phyloP scores from a whole-genome alignment of 148 eudicot species.

The Nyssa sinensis region DNA sequence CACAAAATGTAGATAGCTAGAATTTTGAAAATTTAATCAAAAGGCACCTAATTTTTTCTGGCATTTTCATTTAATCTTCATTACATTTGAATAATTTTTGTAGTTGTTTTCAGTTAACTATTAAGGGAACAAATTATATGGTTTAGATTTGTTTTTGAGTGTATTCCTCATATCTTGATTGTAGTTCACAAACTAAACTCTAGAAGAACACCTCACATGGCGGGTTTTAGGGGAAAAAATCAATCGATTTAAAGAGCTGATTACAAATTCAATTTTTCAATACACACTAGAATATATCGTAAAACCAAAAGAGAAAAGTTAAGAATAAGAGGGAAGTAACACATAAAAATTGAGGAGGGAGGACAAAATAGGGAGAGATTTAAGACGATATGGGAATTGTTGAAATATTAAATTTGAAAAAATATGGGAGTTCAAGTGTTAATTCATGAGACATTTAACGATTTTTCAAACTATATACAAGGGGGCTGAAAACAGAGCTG shows the following conservation, averaged over 20 bases:
- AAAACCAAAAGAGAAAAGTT: too few species aligned
- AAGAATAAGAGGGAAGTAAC: too few species aligned
- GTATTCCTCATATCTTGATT: neutral
- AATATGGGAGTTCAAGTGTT: too few species aligned
- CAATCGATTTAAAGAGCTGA: neutral
- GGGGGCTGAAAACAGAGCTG: too few species aligned
- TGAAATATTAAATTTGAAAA: too few species aligned
- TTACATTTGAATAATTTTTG: neutral
- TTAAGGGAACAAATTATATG: neutral
- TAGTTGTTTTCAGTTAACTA: neutral
- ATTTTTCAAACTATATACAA: too few species aligned
- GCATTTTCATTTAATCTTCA: neutral
- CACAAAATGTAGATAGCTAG: neutral
- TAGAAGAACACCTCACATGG: neutral
- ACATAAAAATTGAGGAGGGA: too few species aligned
- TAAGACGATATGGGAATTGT: slow-evolving; percentile 4
- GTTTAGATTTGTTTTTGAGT: neutral
- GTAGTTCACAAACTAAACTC: neutral
- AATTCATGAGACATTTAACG: too few species aligned
- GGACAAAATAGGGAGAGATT: neutral
- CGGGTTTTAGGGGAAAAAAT: too few species aligned
- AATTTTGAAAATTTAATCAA: neutral
- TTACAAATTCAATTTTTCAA: neutral
- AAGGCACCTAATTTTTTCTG: neutral
- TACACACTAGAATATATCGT: neutral